A percentile compares a stretch with the other conserved stretches of the same genome.
phyloP scores from a whole-genome alignment of 2,329 filamentous ascomycete species.

The Ceratocystis albifundus region DNA sequence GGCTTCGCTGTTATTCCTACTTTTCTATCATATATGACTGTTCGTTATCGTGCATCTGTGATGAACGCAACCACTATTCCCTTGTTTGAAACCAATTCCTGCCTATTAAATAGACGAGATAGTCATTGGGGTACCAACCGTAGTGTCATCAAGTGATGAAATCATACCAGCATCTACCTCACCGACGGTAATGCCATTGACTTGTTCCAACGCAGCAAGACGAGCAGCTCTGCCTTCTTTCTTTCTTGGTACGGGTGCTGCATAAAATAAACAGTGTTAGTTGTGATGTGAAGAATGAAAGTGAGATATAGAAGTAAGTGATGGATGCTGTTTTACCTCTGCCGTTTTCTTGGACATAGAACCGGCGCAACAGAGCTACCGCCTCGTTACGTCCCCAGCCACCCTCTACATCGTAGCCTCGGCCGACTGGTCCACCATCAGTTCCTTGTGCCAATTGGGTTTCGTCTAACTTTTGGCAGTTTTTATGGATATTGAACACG shows the following conservation, averaged over 20 bases:
- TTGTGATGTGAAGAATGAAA: not conserved
- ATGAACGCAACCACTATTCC: not conserved
- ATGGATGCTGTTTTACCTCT: conserved; percentile 48
- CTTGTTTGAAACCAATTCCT: not conserved
- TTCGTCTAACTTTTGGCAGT: conserved; percentile 22
- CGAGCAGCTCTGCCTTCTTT: conserved; percentile 24
- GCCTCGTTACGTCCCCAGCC: conserved; percentile 86
- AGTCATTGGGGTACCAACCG: not conserved
- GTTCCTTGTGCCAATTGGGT: conserved; percentile 27
- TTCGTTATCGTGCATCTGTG: not conserved
- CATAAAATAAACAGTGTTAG: not conserved
- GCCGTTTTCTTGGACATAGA: conserved; percentile 96
- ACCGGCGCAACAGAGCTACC: conserved; percentile 79
- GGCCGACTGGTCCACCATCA: conserved; percentile 60
- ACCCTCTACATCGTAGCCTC: conserved; percentile 69
- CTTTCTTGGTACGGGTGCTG: conserved; percentile 24
- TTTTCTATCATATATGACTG: no score
- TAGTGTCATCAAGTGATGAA: conserved; percentile 17
- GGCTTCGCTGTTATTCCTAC: no score
- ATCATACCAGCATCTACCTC: conserved; percentile 23
- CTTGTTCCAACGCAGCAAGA: conserved; percentile 23
- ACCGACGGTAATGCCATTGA: conserved; percentile 23
- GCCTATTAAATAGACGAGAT: not conserved
- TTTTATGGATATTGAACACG: conserved; percentile 67
- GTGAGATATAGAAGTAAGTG: not conserved